Percentiles rank a stretch among this genome's conserved stretches.
Evolutionary conservation across 306 rosid genomes (phyloP).

Genomic region (Vicia villosa): DNA sequence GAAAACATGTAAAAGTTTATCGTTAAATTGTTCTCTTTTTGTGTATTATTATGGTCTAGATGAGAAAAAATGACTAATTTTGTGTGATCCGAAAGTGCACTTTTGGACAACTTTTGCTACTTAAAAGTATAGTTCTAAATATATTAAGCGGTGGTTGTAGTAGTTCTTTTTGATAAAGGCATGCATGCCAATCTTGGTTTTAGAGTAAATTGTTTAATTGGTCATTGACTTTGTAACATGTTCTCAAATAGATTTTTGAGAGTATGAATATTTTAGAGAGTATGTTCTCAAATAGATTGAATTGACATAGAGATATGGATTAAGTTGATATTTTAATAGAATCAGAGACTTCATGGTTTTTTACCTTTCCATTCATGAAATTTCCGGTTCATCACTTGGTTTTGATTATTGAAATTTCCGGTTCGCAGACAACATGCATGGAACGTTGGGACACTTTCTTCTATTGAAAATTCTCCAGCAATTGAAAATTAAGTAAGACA

Average conservation of each 20-base stretch:
- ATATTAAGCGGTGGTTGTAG: background rate
- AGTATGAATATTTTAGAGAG: too few relatives aligned
- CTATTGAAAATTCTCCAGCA: too few relatives aligned
- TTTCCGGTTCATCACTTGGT: background rate
- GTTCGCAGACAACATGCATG: background rate
- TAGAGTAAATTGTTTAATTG: too few relatives aligned
- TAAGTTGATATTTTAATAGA: too few relatives aligned
- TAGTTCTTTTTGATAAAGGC: background rate
- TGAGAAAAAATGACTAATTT: background rate
- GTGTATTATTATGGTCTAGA: background rate
- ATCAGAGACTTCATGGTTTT: background rate
- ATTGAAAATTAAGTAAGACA: too few relatives aligned
- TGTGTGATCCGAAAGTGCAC: background rate
- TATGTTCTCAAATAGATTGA: too few relatives aligned
- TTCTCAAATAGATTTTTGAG: too few relatives aligned
- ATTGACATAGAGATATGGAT: too few relatives aligned
- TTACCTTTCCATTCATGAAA: slow-evolving; percentile 4
- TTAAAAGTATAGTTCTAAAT: background rate
- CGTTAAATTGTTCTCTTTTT: too few relatives aligned
- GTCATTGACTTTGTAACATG: too few relatives aligned
- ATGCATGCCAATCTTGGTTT: background rate
- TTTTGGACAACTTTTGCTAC: background rate
- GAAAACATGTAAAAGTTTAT: too few relatives aligned
- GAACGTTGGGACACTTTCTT: too few relatives aligned
- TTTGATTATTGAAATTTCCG: slow-evolving; percentile 6